Conservation (phyloP, 1,139 yeast species). For the Candida sp. region DNA sequence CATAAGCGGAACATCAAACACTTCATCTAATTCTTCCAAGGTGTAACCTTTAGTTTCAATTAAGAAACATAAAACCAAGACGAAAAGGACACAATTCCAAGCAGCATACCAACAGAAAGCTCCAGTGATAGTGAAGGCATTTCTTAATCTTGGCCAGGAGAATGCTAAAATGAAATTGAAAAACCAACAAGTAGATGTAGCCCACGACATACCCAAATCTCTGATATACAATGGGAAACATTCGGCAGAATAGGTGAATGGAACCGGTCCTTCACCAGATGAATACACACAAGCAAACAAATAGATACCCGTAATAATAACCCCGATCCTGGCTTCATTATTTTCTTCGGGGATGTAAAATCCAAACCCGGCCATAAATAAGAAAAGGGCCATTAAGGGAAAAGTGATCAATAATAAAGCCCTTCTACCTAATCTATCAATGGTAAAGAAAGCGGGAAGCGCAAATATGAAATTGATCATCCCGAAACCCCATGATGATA, state of each 20-base stretch:
- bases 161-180: slow-evolving; percentile 78
- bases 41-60: slow-evolving; percentile 73
- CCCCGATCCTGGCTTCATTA: slow-evolving; percentile 54
- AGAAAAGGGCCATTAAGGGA: slow-evolving; percentile 69
- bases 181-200: slow-evolving; percentile 85
- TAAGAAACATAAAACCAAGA: slow-evolving; percentile 60
- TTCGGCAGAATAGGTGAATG: slow-evolving; percentile 87
- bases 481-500: slow-evolving; percentile 88
- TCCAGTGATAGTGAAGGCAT: slow-evolving; percentile 71
- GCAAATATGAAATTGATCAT: slow-evolving; percentile 79
- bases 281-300: slow-evolving; percentile 73
- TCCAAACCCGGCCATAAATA: slow-evolving; percentile 73
- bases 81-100: slow-evolving; percentile 77
- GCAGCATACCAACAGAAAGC: slow-evolving; percentile 91
- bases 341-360: slow-evolving; percentile 55
- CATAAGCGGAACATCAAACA: slow-evolving; percentile 53
- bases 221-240: slow-evolving; percentile 79
- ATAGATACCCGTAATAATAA: slow-evolving; percentile 70
- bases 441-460: slow-evolving; percentile 78
- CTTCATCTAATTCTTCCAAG: slow-evolving; percentile 70
- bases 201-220: slow-evolving; percentile 83
- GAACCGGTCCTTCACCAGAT: slow-evolving; percentile 88
- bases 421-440: slow-evolving; percentile 78
- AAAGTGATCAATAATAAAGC: slow-evolving; percentile 66
- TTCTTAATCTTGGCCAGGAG: slow-evolving; percentile 75